A percentile compares a stretch with the other conserved stretches of the same genome.
Conservation (phyloP, 2,329 filamentous ascomycete genomes). For the Metarhizium album region DNA sequence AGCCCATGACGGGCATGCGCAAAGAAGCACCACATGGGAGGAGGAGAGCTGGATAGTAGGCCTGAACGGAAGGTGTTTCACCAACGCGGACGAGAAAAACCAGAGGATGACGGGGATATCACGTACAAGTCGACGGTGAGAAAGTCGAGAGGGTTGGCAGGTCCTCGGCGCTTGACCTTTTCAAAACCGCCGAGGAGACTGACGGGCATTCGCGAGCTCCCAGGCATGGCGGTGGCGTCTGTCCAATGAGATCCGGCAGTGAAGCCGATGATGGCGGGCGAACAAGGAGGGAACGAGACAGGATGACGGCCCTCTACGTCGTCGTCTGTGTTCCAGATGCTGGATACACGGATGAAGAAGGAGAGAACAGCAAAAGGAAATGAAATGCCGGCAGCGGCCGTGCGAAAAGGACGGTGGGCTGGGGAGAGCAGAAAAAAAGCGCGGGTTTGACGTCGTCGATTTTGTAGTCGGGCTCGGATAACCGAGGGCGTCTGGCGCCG, state of each 20-base stretch:
- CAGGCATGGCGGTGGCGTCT: slow-evolving; percentile 38
- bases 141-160: slow-evolving; percentile 43
- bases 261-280: slow-evolving; percentile 1
- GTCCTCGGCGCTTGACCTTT: slow-evolving; percentile 45
- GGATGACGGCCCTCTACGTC: not conserved
- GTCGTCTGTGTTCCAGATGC: not conserved
- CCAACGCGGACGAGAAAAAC: not conserved
- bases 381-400: not conserved
- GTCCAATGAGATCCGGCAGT: not conserved
- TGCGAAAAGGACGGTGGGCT: not conserved
- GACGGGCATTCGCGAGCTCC: slow-evolving; percentile 58
- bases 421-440: not conserved
- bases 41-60: too few species aligned
- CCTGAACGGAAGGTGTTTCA: not conserved
- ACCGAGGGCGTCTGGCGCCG: not conserved
- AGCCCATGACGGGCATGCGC: not conserved
- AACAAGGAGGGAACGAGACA: not conserved
- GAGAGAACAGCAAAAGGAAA: not conserved
- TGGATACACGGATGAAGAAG: not conserved
- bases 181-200: slow-evolving; percentile 59
- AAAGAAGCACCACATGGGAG: not conserved
- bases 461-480: slow-evolving; percentile 2
- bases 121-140: slow-evolving; percentile 61
- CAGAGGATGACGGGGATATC: slow-evolving; percentile 3
- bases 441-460: slow-evolving; percentile 1